Evolutionary conservation across 495 filamentous ascomycete genomes (phyloP).

Genomic region (Aspergillus mulundensis): DNA sequence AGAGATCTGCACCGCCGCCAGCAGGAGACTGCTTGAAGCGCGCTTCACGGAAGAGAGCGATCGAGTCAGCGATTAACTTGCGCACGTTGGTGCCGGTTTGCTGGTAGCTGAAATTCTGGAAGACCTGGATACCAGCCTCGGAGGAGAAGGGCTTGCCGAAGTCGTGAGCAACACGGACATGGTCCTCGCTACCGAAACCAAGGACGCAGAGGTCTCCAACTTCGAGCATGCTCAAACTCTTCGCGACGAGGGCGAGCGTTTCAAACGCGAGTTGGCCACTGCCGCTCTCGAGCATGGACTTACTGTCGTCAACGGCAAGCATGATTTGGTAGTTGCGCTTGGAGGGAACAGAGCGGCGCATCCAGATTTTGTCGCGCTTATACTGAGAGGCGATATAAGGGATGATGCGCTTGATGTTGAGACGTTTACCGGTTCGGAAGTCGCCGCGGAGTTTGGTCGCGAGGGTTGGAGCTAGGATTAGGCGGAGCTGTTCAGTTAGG

Average conservation of each 20-base stretch:
- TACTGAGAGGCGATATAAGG: constrained; percentile 96
- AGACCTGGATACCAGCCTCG: constrained; percentile 75
- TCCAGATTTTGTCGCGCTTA: constrained; percentile 99
- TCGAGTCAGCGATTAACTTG: constrained; percentile 68
- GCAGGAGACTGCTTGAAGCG: constrained; percentile 52
- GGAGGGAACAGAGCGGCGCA: constrained; percentile 83
- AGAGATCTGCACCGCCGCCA: constrained; percentile 70
- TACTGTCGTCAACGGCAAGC: constrained; percentile 93
- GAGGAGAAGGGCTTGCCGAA: constrained; percentile 79
- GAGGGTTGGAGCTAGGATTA: constrained; percentile 90
- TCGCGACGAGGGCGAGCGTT: constrained; percentile 82
- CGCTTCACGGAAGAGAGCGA: constrained; percentile 77
- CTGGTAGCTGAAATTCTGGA: constrained; percentile 81
- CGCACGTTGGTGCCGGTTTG: constrained; percentile 81
- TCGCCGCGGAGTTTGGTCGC: constrained; percentile 96
- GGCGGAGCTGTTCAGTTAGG: constrained; percentile 86
- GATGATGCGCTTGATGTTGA: constrained; percentile 99
- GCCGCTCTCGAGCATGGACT: constrained; percentile 79
- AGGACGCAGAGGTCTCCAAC: constrained; percentile 85
- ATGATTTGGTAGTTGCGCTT: constrained; percentile 96
- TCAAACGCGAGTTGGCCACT: constrained; percentile 75
- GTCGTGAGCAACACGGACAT: constrained; percentile 82
- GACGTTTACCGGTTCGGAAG: constrained; percentile 94
- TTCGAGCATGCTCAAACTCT: constrained; percentile 84
- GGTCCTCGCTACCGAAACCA: constrained; percentile 71